Conservation (phyloP, 352 stramenopile genomes). For the Phytophthora megakarya region DNA sequence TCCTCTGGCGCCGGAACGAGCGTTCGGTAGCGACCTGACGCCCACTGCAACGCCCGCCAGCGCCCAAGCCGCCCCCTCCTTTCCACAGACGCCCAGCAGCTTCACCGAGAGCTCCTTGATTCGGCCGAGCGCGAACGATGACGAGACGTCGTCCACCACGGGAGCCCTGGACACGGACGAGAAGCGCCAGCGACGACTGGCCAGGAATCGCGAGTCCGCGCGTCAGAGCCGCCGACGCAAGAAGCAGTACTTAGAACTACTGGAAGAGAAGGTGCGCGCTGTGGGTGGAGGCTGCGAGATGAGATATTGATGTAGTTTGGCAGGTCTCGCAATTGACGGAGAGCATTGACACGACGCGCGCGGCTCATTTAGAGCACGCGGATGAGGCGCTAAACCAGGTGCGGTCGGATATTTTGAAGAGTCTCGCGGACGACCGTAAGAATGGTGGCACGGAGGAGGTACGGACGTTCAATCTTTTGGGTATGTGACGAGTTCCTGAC, state of each 20-base stretch:
- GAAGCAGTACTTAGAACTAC: conserved; percentile 89
- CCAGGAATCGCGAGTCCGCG: conserved; percentile 87
- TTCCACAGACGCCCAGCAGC: conserved; percentile 54
- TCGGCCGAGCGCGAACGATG: conserved; percentile 52
- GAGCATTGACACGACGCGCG: conserved; percentile 82
- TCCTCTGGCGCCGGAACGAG: conserved; percentile 33
- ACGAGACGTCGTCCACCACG: conserved; percentile 49
- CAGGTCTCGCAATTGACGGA: conserved; percentile 87
- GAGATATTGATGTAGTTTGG: not conserved
- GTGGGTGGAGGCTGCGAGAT: not conserved
- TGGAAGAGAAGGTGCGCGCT: conserved; percentile 78
- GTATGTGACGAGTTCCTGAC: conserved; percentile 1
- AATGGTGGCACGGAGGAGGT: conserved; percentile 61
- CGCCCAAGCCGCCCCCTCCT: conserved; percentile 25
- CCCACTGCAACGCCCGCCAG: conserved; percentile 7
- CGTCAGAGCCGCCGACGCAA: conserved; percentile 88
- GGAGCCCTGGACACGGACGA: conserved; percentile 67
- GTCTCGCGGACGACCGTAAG: conserved; percentile 71
- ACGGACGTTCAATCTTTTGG: conserved; percentile 1
- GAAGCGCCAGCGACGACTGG: conserved; percentile 77
- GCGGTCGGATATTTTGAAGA: conserved; percentile 75
- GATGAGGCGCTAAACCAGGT: conserved; percentile 81
- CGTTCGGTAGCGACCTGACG: conserved; percentile 34
- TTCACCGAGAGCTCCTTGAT: conserved; percentile 71
- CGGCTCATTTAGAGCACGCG: conserved; percentile 73